These are phyloP conservation scores for Saccharomycopsis vini DNA, from an alignment of 805 yeast genomes.

Conservation along the genomic window DNA sequence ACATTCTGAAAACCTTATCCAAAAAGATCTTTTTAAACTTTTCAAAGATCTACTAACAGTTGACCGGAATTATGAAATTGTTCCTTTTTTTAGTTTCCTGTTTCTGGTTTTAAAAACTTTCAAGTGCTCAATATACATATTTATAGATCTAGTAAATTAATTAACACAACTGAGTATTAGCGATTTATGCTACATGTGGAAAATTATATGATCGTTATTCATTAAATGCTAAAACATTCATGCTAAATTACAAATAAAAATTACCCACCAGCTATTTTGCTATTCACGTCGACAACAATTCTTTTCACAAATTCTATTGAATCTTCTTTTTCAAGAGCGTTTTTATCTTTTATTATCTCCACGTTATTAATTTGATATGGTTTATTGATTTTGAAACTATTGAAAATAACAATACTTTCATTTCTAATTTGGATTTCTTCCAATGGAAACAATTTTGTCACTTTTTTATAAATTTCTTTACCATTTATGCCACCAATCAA, in stretches of 20 bases:
- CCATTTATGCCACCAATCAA: conserved; percentile 9
- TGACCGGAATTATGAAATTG: too few relatives aligned
- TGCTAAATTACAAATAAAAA: background rate
- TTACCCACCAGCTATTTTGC: background rate
- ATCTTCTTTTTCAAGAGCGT: conserved; percentile 4
- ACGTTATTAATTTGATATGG: conserved; percentile 8
- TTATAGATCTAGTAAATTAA: too few relatives aligned
- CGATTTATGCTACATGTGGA: too few relatives aligned
- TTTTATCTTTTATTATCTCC: background rate
- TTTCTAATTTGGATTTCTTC: conserved; percentile 13
- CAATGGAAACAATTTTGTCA: conserved; percentile 16
- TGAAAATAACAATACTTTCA: conserved; percentile 6
- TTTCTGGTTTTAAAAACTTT: too few relatives aligned
- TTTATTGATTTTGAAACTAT: conserved; percentile 3
- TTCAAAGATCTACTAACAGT: too few relatives aligned
- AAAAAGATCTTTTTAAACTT: too few relatives aligned
- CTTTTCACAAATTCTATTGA: conserved; percentile 13
- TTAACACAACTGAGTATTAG: too few relatives aligned
- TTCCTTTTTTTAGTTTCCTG: too few relatives aligned
- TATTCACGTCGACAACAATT: conserved; percentile 14
- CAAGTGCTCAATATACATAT: too few relatives aligned
- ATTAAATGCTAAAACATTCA: background rate
- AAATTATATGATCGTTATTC: too few relatives aligned
- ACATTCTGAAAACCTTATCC: too few relatives aligned
- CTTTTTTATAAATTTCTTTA: conserved; percentile 13